Base-by-base conservation (phyloP, 441 rosid species). In the Codiaeum variegatum region DNA sequence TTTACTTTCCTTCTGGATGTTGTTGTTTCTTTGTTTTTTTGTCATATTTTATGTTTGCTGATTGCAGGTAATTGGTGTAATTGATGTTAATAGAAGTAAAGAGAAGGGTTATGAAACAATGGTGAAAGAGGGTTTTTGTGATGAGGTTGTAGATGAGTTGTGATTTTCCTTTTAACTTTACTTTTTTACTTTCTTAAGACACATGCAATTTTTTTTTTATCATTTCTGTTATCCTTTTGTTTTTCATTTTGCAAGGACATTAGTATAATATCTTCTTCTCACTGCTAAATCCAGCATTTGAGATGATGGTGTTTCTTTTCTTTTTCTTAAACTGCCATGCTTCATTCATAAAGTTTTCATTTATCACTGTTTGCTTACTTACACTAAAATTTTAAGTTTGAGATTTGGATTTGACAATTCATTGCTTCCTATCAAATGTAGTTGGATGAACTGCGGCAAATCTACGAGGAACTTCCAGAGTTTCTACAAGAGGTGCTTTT, bases 401-500 rank as follows among this genome's bases (percentile, higher is more conserved):
- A 63, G 55, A 67, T 46, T 24, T 28, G 9, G 52, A 38, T 15
- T 60, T 58, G 73, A 44, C 47, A 40, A 44, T 51, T 58, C 2
- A 21, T 67, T 61, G 18, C 52, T 73, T 75, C 68, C 68, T 66
- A 61, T 74, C 71, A 29, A 62, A 0, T 77, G 52, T 78, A 95
- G 99, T 84, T 95, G 84, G 99, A 95, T 75, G 99, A 95, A 81
- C 84, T 95, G 77, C 87, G 99, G 85, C 95, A 91, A 85, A 89
- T 95, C 76, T 93, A 91, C 1, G 99, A 95, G 83, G 98, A 85
- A 83, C 76, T 95, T 85, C 99, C 99, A 38, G 91, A 90, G 58
- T 89, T 93, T 78, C 87, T 95, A 75, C 88, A 91, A 77, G 80
- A 93, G 98, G 99, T 93, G 69, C 71, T 47, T 78, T 71, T 78